A percentile compares a stretch with the other conserved stretches of the same genome.
These are phyloP conservation scores for Annona cherimola DNA, from an alignment of 164 flowering plant genomes.

Conservation along the genomic window DNA sequence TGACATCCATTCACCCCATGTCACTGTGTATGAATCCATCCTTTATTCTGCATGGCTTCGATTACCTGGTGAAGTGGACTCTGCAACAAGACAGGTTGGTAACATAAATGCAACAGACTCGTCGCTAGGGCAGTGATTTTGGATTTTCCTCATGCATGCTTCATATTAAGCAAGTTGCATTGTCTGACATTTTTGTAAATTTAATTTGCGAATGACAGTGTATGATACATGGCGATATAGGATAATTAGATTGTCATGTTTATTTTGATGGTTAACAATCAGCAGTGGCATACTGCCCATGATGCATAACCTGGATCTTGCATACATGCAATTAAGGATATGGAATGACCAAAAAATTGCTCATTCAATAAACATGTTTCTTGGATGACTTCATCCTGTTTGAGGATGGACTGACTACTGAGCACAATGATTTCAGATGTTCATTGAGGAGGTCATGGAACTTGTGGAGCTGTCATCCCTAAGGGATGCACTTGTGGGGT, in stretches of 20 bases:
- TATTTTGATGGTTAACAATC: too few relatives aligned
- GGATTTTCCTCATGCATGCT: too few relatives aligned
- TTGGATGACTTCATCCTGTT: neutral
- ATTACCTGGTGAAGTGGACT: constrained; percentile 33
- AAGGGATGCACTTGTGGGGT: constrained; percentile 35
- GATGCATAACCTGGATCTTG: too few relatives aligned
- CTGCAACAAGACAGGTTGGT: constrained; percentile 32
- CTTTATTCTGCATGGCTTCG: constrained; percentile 54
- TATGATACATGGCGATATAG: too few relatives aligned
- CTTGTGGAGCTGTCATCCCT: constrained; percentile 37
- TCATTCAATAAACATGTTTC: neutral
- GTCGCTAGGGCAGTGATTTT: neutral
- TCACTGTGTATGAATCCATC: constrained; percentile 44
- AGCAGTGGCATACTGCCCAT: too few relatives aligned
- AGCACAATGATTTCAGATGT: constrained; percentile 29
- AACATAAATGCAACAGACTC: neutral
- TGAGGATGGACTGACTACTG: neutral
- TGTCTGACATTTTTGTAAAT: too few relatives aligned
- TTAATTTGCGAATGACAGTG: too few relatives aligned
- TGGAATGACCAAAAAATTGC: too few relatives aligned
- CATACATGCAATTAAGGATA: too few relatives aligned
- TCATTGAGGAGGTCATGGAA: constrained; percentile 50
- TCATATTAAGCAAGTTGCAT: too few relatives aligned
- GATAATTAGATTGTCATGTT: too few relatives aligned
- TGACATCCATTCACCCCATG: constrained; percentile 52